phyloP scores from a whole-genome alignment of 2,329 filamentous ascomycete genomes.

The Trichophyton mentagrophytes region DNA sequence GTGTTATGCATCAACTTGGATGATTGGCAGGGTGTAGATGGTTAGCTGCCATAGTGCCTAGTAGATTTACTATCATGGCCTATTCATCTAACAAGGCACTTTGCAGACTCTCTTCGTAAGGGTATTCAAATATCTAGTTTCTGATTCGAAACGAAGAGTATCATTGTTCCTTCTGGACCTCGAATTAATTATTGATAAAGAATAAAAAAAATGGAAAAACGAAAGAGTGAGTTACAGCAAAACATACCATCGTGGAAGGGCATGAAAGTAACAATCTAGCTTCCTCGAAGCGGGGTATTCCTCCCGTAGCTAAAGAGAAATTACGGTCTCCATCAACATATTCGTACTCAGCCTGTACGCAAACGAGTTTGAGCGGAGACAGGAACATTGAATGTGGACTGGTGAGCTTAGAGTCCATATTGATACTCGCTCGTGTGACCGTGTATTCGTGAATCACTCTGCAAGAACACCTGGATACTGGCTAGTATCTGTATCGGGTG shows the following conservation, averaged over 20 bases:
- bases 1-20: too few species aligned
- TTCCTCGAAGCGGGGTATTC: not conserved
- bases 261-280: not conserved
- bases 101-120: not conserved
- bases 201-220: not conserved
- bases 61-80: too few species aligned
- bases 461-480: not conserved
- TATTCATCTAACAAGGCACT: not conserved
- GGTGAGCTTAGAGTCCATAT: not conserved
- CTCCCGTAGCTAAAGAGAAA: not conserved
- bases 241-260: not conserved
- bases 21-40: not conserved
- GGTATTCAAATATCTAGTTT: not conserved
- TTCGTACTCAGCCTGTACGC: not conserved
- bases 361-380: not conserved
- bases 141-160: not conserved
- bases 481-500: slow-evolving; percentile 54
- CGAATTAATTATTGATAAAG: not conserved
- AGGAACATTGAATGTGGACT: not conserved
- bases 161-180: not conserved
- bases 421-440: not conserved
- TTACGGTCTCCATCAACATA: not conserved
- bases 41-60: not conserved
- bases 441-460: not conserved
- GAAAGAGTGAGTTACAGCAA: not conserved